Base-by-base conservation (phyloP, 1,284 basidiomycete genomes). In the Exobasidium rhododendri region DNA sequence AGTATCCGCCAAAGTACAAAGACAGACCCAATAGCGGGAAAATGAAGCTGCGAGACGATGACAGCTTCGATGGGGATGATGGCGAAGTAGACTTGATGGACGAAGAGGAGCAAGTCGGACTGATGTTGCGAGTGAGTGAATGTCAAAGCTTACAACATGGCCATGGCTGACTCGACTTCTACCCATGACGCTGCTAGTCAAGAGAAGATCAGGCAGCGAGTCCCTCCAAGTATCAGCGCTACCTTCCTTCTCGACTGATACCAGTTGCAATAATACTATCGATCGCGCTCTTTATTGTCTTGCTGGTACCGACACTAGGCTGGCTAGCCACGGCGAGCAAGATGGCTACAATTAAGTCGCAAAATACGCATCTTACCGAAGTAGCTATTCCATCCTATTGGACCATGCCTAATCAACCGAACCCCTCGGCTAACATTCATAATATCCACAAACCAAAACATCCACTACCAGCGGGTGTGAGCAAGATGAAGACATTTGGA, bases 61-160 rank as follows among this genome's bases (percentile, higher is more conserved):
- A 55, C 28, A 20, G n/a, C 30, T 14, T 11, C 4, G 47, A 50
- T 7, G 47, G 29, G 24, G 52, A 55, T 32, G 52, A 55, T 17
- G 52, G 26, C 22, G 52, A 55, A 22, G 52, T 13, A 22, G 40
- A 29, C 22, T 44, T 55, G 28, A 6, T 55, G 29, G 69, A 74
- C 31, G 72, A 74, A 24, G 70, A 74, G 7, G 70, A 74, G 44
- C 40, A 61, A 40, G 72, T 72, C 2, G 66, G 70, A 1, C 45
- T 74, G 20, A 74, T 74, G 70, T 66, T 70, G 45, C 58, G 45
- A 0, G 68, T 71, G 28, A 43, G 71, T 40, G 45, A 4, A n/a
- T n/a, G n/a, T 31, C 43, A 31, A 26, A 31, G 13, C n/a, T 22
- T 28, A 20, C 20, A 7, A 4, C 43, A n/a, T n/a, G n/a, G n/a